A percentile compares a stretch with the other conserved stretches of the same genome.
These are phyloP conservation scores for Neurospora hispaniola DNA, from an alignment of 495 filamentous ascomycete genomes.

Conservation along the genomic window DNA sequence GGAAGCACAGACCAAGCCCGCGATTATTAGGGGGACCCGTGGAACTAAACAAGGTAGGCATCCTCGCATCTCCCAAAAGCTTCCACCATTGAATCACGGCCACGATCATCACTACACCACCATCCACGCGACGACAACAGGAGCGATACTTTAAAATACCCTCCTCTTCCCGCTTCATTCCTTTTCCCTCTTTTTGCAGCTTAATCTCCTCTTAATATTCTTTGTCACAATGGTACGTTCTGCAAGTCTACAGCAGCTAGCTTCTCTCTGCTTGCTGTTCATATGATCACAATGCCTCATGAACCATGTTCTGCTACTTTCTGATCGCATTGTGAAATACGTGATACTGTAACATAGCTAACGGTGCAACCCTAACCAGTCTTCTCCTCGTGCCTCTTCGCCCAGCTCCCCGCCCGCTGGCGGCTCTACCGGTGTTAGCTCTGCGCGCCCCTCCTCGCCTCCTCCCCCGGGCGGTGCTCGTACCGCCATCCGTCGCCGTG, in stretches of 20 bases:
- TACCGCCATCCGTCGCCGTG: slow-evolving; percentile 85
- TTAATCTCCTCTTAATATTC: slow-evolving; percentile 15
- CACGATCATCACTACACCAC: slow-evolving; percentile 2
- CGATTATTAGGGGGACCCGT: slow-evolving; percentile 15
- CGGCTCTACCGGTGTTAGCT: slow-evolving; percentile 47
- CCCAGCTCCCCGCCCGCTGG: slow-evolving; percentile 42
- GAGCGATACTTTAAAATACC: not conserved
- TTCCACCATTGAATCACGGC: slow-evolving; percentile 4
- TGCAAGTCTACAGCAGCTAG: not conserved
- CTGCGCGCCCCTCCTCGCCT: slow-evolving; percentile 72
- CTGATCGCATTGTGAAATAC: not conserved
- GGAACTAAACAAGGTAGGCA: slow-evolving; percentile 2
- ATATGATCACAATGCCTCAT: not conserved
- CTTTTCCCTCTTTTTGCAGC: slow-evolving; percentile 11
- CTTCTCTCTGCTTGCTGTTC: not conserved
- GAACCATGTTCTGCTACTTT: not conserved
- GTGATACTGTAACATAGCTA: not conserved
- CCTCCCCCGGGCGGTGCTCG: slow-evolving; percentile 88
- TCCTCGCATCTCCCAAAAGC: slow-evolving; percentile 10
- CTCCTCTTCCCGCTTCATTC: slow-evolving; percentile 15
- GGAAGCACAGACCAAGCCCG: slow-evolving; percentile 18
- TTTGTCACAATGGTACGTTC: slow-evolving; percentile 20
- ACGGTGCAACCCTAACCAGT: slow-evolving; percentile 31
- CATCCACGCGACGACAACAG: not conserved
- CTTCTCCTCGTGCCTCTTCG: slow-evolving; percentile 64